Conservation (phyloP, 192 early-diverging fungal genomes). For the Kickxella alabastrina region DNA sequence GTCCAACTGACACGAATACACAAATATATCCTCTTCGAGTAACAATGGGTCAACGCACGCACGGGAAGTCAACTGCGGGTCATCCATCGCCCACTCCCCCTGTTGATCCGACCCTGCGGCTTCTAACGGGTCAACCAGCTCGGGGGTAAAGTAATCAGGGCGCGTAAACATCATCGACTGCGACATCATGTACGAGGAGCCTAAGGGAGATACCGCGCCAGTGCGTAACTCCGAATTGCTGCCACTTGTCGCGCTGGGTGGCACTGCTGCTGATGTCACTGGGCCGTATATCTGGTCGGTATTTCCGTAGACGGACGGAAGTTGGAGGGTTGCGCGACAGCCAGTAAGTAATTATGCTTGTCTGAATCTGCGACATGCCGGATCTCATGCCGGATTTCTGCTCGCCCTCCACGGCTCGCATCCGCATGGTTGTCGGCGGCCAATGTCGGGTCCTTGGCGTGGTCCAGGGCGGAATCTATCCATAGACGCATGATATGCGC, state of each 20-base stretch:
- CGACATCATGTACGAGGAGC: conserved; percentile 28
- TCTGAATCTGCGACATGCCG: conserved; percentile 44
- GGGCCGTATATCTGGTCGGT: conserved; percentile 38
- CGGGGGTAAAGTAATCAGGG: conserved; percentile 36
- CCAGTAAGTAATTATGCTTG: conserved; percentile 42
- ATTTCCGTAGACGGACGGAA: conserved; percentile 41
- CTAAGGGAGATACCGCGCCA: conserved; percentile 16
- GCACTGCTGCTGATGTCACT: neutral
- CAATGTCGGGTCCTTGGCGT: too few species aligned
- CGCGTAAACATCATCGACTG: conserved; percentile 37
- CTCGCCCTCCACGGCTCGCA: neutral
- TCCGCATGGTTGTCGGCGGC: conserved; percentile 1
- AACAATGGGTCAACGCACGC: conserved; percentile 39
- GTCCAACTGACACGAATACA: conserved; percentile 31
- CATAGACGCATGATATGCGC: conserved; percentile 42
- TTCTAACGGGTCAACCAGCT: conserved; percentile 12
- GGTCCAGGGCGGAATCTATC: conserved; percentile 25
- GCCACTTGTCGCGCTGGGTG: too few species aligned
- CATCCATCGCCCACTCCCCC: conserved; percentile 39
- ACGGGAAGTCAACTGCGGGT: conserved; percentile 33
- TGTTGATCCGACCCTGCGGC: conserved; percentile 8
- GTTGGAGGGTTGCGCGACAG: conserved; percentile 31
- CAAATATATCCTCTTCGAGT: conserved; percentile 37
- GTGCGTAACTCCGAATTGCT: neutral
- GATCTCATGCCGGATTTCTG: conserved; percentile 28